Conservation (phyloP, 305 asterid genomes). For the Fraxinus greggii region DNA sequence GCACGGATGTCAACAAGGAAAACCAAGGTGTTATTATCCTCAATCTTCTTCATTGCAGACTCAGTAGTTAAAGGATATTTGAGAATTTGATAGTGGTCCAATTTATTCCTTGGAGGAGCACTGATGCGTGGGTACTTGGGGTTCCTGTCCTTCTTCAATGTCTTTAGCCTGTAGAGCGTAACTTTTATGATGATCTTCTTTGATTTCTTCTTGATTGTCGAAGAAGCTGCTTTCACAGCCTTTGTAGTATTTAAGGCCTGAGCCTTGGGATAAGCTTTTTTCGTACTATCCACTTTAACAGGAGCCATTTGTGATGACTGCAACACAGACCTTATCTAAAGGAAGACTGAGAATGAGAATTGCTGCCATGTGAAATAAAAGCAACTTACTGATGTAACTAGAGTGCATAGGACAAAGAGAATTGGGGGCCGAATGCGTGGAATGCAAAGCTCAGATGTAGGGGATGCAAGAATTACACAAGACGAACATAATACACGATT, state of each 20-base stretch:
- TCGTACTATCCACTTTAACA: constrained; percentile 39
- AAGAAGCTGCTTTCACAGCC: constrained; percentile 58
- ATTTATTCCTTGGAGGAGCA: constrained; percentile 61
- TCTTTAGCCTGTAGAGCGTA: constrained; percentile 64
- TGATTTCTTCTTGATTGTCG: constrained; percentile 54
- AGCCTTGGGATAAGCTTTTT: constrained; percentile 59
- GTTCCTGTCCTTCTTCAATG: constrained; percentile 60
- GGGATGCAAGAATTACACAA: too few relatives aligned
- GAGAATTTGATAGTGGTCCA: constrained; percentile 62
- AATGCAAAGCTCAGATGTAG: too few relatives aligned
- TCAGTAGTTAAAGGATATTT: constrained; percentile 71
- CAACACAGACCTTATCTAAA: background rate
- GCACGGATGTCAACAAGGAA: constrained; percentile 73
- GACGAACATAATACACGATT: too few relatives aligned
- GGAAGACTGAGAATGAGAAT: too few relatives aligned
- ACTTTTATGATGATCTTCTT: constrained; percentile 68
- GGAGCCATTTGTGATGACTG: constrained; percentile 30
- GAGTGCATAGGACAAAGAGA: too few relatives aligned
- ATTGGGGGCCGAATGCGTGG: too few relatives aligned
- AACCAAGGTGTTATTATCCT: constrained; percentile 70
- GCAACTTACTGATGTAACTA: too few relatives aligned
- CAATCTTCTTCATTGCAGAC: constrained; percentile 74
- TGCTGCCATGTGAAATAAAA: too few relatives aligned
- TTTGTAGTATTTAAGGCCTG: constrained; percentile 72
- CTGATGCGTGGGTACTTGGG: constrained; percentile 71